Base-by-base conservation (phyloP, 2,329 filamentous ascomycete genomes). In the Colletotrichum chlorophyti region DNA sequence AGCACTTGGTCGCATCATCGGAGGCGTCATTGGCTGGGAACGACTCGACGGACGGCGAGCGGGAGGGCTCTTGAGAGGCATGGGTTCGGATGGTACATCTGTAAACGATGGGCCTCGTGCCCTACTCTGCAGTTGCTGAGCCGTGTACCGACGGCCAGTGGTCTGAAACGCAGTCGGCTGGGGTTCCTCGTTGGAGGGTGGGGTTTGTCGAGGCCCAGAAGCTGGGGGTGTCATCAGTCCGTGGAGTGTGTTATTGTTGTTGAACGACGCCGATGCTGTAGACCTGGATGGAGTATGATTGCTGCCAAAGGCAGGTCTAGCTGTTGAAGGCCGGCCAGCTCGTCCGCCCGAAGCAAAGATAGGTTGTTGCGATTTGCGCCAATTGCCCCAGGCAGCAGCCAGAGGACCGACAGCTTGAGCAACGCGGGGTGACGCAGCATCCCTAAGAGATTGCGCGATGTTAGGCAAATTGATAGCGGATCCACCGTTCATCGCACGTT, bases 341-440 rank as follows among this genome's bases (percentile, higher is more conserved):
- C 46, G 46, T 38, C 49, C 49, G 11, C 48, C 55, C 6, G 82
- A 79, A 52, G 72, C 71, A 62, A 81, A 78, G 14, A 76, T 75
- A 6, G 75, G 75, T 53, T 85, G 83, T 65, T 80, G 83, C 14
- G 83, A 85, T 70, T 90, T 94, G 49, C 93, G 88, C 94, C 94
- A 97, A 73, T 89, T 97, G 42, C 92, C 93, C 86, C 93, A 96
- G n/a, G 93, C 94, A n/a, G 93, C 92, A n/a, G 92, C 84, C 32
- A 88, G 72, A 21, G 85, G 86, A 1, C 85, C 91, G 21, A 97
- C 89, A 4, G 89, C 90, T 70, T 96, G 89, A 6, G 91, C 91
- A 14, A 96, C 89, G 27, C 92, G 88, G 4, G 93, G 94, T 2
- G 91, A 90, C 5, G 89, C 87, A 10, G 91, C 89, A 63, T 93